A percentile compares a stretch with the other conserved stretches of the same genome.
Conservation (phyloP, 169 alveolate species). For the Cyclospora cayetanensis region DNA sequence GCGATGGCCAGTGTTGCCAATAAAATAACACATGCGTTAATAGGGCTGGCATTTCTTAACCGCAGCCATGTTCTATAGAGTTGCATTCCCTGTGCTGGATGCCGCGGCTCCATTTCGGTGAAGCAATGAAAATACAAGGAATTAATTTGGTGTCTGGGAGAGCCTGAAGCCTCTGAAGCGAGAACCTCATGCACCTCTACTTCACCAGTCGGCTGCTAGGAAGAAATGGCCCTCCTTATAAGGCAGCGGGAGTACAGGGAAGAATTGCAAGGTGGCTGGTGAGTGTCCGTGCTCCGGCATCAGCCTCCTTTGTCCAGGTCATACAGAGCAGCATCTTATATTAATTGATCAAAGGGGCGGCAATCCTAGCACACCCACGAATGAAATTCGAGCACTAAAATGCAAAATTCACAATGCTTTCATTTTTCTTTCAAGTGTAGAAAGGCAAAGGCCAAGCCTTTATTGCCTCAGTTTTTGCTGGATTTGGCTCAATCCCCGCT, state of each 20-base stretch:
- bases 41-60: too few relatives aligned
- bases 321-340: neutral
- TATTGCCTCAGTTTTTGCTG: neutral
- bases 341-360: neutral
- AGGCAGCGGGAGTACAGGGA: neutral
- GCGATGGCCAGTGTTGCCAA: too few relatives aligned
- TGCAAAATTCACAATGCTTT: neutral
- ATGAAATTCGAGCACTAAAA: neutral
- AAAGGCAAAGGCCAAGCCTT: neutral
- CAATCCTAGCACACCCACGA: neutral
- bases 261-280: neutral
- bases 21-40: too few relatives aligned
- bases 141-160: neutral
- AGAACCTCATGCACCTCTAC: neutral
- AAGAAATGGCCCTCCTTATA: neutral
- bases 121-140: neutral
- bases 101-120: neutral
- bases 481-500: neutral
- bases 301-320: neutral
- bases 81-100: too few relatives aligned
- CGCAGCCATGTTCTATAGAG: too few relatives aligned
- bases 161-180: neutral
- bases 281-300: neutral
- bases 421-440: neutral
- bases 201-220: neutral